Evolutionary conservation across 75 land plant genomes (phyloP), one percentile per base, ranked within the genome.

Genomic region (Selaginella moellendorffii): DNA sequence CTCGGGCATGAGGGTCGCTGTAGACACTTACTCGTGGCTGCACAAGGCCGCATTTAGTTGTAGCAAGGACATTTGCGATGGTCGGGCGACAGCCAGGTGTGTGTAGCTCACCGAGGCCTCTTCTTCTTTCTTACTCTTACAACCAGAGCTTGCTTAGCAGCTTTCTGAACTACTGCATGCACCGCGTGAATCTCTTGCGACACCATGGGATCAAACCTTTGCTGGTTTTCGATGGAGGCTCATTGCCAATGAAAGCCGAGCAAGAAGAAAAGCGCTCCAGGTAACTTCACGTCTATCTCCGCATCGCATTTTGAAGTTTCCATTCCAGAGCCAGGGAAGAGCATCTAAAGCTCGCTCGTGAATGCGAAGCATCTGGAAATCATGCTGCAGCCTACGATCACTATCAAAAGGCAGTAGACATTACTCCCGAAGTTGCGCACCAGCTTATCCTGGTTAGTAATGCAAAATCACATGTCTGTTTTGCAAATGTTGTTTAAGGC

Each of bases 21-120:
- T 90, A 17, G 97, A 90, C 66, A 84, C 93, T 27, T 90, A 90
- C 51, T 87, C 88, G 5, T 90, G 97, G 97, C 85, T 90, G 30
- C 97, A 90, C 71, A 90, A 87, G 73, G 92, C 89, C 8, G 97
- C 88, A 0, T 71, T 87, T 65, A 80, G 79, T 53, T 90, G 97
- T 71, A 84, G 93, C 73, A 69, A 23, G 62, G 79, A 87, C 20
- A 76, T 90, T 70, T 90, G 97, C 76, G 78, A 78, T 30, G 88
- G 82, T 29, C 64, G 62, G 19, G 80, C 83, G 46, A 80, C 82
- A 26, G 62, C 79, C n/a, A 90, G 76, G 97, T n/a, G n/a, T n/a
- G n/a, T n/a, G n/a, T n/a, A n/a, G n/a, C n/a, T n/a, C n/a, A n/a
- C n/a, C n/a, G n/a, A n/a, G n/a, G n/a, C n/a, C n/a, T n/a, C n/a